A percentile compares a stretch with the other conserved stretches of the same genome.
These are phyloP conservation scores for Arabidopsis arenosa DNA, from an alignment of 345 rosid species.

Conservation along the genomic window DNA sequence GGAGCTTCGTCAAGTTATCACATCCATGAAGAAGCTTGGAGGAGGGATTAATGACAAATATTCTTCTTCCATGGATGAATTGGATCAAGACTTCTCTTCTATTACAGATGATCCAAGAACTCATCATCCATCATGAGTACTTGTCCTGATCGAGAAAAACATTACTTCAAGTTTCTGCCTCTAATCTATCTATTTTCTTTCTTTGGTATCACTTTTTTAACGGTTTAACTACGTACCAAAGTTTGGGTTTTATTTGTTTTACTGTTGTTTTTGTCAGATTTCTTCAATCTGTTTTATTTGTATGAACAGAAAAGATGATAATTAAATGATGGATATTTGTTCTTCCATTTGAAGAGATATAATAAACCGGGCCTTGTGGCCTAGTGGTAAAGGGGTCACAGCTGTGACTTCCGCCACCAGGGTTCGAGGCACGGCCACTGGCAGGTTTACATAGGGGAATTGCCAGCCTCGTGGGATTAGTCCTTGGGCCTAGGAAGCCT, in stretches of 20 bases:
- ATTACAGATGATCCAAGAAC: conserved; percentile 42
- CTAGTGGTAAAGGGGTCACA: too few species aligned
- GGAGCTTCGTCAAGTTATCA: conserved; percentile 67
- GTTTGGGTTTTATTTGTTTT: not conserved
- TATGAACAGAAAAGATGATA: conserved; percentile 6
- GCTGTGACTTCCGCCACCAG: too few species aligned
- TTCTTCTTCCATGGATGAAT: conserved; percentile 22
- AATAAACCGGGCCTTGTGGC: too few species aligned
- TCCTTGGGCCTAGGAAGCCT: too few species aligned
- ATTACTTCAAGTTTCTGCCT: not conserved
- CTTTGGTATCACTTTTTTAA: conserved; percentile 18
- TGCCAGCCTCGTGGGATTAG: too few species aligned
- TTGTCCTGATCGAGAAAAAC: conserved; percentile 12
- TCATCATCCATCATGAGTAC: conserved; percentile 34
- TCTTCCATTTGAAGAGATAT: conserved; percentile 7
- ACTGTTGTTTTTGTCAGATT: not conserved
- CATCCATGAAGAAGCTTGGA: conserved; percentile 57
- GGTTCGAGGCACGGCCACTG: too few species aligned
- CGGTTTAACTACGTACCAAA: conserved; percentile 15
- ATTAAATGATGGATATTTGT: not conserved
- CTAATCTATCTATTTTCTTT: conserved; percentile 16
- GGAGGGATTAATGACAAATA: conserved; percentile 20
- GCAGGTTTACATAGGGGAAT: too few species aligned
- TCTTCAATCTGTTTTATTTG: conserved; percentile 20
- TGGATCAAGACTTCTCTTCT: conserved; percentile 45